These are phyloP conservation scores for Candida loeiensis DNA, from an alignment of 805 yeast genomes.

Conservation along the genomic window DNA sequence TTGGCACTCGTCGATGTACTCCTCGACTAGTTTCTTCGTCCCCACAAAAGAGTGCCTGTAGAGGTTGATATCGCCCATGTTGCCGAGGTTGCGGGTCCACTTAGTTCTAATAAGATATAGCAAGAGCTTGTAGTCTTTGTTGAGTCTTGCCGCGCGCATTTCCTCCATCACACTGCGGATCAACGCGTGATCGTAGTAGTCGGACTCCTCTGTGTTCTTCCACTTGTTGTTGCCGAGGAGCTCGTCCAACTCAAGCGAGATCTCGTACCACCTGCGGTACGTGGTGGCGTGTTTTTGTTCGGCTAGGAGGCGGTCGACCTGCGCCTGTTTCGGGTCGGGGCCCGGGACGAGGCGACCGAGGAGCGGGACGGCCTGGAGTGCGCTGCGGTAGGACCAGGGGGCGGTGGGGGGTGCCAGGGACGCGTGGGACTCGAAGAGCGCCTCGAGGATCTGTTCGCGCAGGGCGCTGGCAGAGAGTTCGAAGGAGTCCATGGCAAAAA, in stretches of 20 bases:
- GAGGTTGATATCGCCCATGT: slow-evolving; percentile 76
- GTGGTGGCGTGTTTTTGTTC: slow-evolving; percentile 36
- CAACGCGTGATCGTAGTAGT: slow-evolving; percentile 69
- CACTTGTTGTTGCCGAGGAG: slow-evolving; percentile 63
- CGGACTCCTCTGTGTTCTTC: slow-evolving; percentile 61
- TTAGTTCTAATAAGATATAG: slow-evolving; percentile 77
- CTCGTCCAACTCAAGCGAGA: slow-evolving; percentile 61
- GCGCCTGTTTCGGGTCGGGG: slow-evolving; percentile 19
- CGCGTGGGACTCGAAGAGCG: slow-evolving; percentile 7
- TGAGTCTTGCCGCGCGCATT: slow-evolving; percentile 55
- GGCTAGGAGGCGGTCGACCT: slow-evolving; percentile 21
- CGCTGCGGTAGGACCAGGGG: slow-evolving; percentile 1
- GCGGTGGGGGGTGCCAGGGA: background rate
- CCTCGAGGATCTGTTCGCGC: slow-evolving; percentile 6
- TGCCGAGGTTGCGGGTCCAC: slow-evolving; percentile 82
- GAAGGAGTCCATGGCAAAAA: slow-evolving; percentile 1
- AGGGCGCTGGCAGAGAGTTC: background rate
- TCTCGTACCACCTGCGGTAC: slow-evolving; percentile 64
- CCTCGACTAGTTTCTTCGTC: slow-evolving; percentile 79
- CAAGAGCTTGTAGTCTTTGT: slow-evolving; percentile 56
- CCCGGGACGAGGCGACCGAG: slow-evolving; percentile 16
- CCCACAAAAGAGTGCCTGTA: slow-evolving; percentile 81
- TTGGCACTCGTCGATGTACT: slow-evolving; percentile 76
- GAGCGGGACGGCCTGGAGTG: slow-evolving; percentile 4
- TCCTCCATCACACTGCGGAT: slow-evolving; percentile 51